Evolutionary conservation across 208 protist genomes (phyloP), one percentile per base, ranked within the genome.

Genomic region (Trypanosoma avium): DNA sequence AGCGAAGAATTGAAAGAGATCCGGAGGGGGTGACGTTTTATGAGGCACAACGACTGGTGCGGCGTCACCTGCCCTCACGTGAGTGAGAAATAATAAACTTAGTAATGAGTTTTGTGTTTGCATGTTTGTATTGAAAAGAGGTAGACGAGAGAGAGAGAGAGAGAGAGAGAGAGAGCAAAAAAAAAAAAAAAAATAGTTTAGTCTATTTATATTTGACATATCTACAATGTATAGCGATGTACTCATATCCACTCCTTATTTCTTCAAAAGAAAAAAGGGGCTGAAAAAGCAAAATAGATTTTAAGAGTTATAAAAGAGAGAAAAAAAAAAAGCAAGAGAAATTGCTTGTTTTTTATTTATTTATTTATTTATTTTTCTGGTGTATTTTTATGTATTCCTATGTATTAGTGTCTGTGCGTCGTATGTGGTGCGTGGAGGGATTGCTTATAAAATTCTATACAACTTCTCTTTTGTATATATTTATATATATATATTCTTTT

Each of bases 21-120:
- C 78, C 78, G 4, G 70, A 77, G 19, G 66, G 60, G 43, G 58
- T 59, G 21, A 52, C 66, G 0, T 88, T 72, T 50, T 84, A 79
- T 47, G 56, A 27, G 0, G 77, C 77, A 22, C 59, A 77, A 38
- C 53, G 67, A 29, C 47, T 74, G 36, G 61, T 40, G 29, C 12
- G 45, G 0, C 2, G 17, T 13, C 45, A 15, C 4, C 24, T 50
- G 17, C 7, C n/a, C 12, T 29, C 8, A 2, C 24, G 8, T 50
- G 45, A 15, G 45, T 50, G 24, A 4, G 45, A 50, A 13, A 50
- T 8, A 24, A 50, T 19, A 29, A 50, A 50, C 8, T 2, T 7
- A 50, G 24, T 24, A 24, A 50, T 21, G 45, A 30, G 24, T 45
- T 30, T 45, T 42, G 38, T 47, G 9, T 30, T 50, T 62, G 9